Percentiles rank a stretch among this genome's conserved stretches.
phyloP scores from a whole-genome alignment of 2,329 filamentous ascomycete species.

The Celoporthe dispersa region DNA sequence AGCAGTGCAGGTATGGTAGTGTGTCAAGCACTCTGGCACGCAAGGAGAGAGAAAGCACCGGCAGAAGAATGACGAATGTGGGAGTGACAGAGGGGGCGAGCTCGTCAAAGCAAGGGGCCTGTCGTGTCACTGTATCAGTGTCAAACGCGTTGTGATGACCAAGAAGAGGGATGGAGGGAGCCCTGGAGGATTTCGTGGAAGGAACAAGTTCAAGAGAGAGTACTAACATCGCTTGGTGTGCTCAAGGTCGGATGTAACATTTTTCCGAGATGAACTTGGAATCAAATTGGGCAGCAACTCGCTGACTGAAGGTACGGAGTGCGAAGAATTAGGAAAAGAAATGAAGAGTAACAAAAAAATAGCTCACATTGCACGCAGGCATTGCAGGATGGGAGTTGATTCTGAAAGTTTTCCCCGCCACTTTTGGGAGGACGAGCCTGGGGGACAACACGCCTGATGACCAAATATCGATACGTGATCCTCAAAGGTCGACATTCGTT shows the following conservation, averaged over 20 bases:
- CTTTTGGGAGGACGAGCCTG: background rate
- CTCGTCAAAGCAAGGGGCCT: background rate
- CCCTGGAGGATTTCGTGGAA: background rate
- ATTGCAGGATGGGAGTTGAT: too few species aligned
- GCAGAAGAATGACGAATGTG: conserved; percentile 7
- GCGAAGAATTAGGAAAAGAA: background rate
- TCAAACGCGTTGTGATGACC: background rate
- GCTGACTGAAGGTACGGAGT: background rate
- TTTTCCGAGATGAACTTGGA: background rate
- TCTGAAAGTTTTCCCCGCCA: too few species aligned
- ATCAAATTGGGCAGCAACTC: background rate
- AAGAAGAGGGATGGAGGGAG: too few species aligned
- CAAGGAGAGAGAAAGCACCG: conserved; percentile 8
- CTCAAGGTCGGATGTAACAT: background rate
- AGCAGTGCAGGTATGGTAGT: background rate
- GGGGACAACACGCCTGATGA: background rate
- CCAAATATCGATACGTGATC: too few species aligned
- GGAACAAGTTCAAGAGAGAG: background rate
- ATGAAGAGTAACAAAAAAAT: too few species aligned
- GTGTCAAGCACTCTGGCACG: conserved; percentile 14
- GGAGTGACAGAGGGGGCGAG: background rate
- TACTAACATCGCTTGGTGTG: background rate
- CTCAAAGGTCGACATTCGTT: background rate
- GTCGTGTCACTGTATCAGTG: conserved; percentile 16
- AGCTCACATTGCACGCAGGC: too few species aligned